phyloP scores from a whole-genome alignment of 1,284 basidiomycete genomes.

The Macrocybe sp. region DNA sequence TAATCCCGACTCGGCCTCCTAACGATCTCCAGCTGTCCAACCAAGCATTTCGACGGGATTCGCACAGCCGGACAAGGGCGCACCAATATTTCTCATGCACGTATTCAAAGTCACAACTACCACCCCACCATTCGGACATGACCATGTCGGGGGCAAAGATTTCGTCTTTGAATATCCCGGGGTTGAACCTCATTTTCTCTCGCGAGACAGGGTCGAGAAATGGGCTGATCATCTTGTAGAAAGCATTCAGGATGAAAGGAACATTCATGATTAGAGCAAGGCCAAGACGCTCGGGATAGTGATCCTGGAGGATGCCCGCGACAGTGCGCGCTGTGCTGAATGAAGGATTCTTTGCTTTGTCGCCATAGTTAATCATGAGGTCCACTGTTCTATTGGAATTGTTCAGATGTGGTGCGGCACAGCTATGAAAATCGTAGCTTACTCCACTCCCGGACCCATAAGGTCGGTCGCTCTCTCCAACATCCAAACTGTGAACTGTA shows the following conservation, averaged over 20 bases:
- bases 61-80: constrained; percentile 51
- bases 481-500: constrained; percentile 74
- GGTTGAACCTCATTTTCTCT: constrained; percentile 67
- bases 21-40: constrained; percentile 56
- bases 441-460: constrained; percentile 77
- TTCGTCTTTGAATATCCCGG: constrained; percentile 51
- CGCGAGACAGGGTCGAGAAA: constrained; percentile 80
- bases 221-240: constrained; percentile 82
- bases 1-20: constrained; percentile 61
- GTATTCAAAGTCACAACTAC: constrained; percentile 58
- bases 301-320: constrained; percentile 77
- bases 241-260: constrained; percentile 75
- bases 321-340: constrained; percentile 59
- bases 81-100: constrained; percentile 74
- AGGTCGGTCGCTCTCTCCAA: constrained; percentile 69
- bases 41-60: constrained; percentile 45
- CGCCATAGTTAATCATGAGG: constrained; percentile 81
- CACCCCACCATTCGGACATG: constrained; percentile 59
- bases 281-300: constrained; percentile 93
- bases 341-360: constrained; percentile 74
- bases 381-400: constrained; percentile 47
- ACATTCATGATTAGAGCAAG: constrained; percentile 79
- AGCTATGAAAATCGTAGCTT: constrained; percentile 17
- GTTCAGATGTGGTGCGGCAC: background rate
- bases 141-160: constrained; percentile 55